Evolutionary conservation across 495 filamentous ascomycete species (phyloP).

Genomic region (Penicillium manginii): DNA sequence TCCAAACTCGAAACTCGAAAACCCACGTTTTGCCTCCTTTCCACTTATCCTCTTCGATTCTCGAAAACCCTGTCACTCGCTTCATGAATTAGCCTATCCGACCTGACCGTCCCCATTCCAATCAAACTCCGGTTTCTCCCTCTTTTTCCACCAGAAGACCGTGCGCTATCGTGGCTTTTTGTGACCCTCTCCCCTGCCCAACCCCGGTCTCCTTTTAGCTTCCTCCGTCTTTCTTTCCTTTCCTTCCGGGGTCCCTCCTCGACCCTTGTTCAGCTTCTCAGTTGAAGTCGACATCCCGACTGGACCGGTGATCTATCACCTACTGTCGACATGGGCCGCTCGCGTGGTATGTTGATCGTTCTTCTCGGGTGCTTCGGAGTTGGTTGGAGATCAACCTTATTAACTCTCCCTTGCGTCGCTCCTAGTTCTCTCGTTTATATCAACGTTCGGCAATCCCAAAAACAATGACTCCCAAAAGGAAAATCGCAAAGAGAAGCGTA

Average conservation of each 20-base stretch:
- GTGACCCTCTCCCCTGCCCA: not conserved
- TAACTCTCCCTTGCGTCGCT: slow-evolving; percentile 36
- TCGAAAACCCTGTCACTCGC: slow-evolving; percentile 6
- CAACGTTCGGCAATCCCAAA: slow-evolving; percentile 53
- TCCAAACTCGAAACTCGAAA: not conserved
- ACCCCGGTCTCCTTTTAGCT: not conserved
- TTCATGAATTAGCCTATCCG: slow-evolving; percentile 17
- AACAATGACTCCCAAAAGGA: slow-evolving; percentile 36
- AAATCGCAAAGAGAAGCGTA: slow-evolving; percentile 15
- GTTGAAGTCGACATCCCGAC: slow-evolving; percentile 11
- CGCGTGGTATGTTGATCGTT: slow-evolving; percentile 43
- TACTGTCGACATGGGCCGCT: slow-evolving; percentile 43
- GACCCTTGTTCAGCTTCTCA: not conserved
- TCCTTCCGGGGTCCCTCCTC: not conserved
- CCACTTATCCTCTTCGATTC: slow-evolving; percentile 2
- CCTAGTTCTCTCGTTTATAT: slow-evolving; percentile 67
- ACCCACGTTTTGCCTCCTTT: not conserved
- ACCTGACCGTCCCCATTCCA: slow-evolving; percentile 13
- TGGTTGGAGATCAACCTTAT: slow-evolving; percentile 9
- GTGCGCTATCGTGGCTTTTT: slow-evolving; percentile 13
- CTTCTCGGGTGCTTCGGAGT: slow-evolving; percentile 16
- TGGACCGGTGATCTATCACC: slow-evolving; percentile 13
- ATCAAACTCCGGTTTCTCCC: slow-evolving; percentile 8
- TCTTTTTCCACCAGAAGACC: slow-evolving; percentile 13
- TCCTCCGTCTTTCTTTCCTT: not conserved